Conservation (phyloP, 2,329 filamentous ascomycete species). For the Aspergillus cejpii region DNA sequence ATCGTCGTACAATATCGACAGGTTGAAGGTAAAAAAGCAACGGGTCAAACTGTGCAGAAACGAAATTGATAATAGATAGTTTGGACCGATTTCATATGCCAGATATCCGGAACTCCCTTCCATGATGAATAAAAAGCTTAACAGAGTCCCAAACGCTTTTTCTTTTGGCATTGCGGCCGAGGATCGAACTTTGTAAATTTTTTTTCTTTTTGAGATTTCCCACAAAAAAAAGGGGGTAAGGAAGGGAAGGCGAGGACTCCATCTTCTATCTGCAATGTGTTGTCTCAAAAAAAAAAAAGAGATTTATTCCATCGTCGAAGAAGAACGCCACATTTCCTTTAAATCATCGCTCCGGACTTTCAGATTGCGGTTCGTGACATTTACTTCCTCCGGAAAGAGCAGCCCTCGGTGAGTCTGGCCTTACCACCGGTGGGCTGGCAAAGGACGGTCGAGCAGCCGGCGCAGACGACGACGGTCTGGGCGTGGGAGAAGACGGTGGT, state of each 20-base stretch:
- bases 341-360: slow-evolving; percentile 27
- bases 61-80: slow-evolving; percentile 32
- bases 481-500: slow-evolving; percentile 99
- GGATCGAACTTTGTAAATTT: slow-evolving; percentile 44
- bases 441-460: slow-evolving; percentile 97
- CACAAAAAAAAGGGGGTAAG: no score
- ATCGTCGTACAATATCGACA: not conserved
- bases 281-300: slow-evolving; percentile 22
- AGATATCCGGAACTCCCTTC: slow-evolving; percentile 77
- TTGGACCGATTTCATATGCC: slow-evolving; percentile 52
- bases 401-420: slow-evolving; percentile 97
- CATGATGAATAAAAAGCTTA: slow-evolving; percentile 53
- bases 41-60: slow-evolving; percentile 19
- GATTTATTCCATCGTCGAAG: slow-evolving; percentile 25
- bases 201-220: slow-evolving; percentile 44
- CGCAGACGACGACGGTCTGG: slow-evolving; percentile 99
- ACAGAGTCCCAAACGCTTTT: slow-evolving; percentile 11
- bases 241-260: slow-evolving; percentile 26
- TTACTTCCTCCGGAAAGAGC: slow-evolving; percentile 99
- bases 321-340: slow-evolving; percentile 35
- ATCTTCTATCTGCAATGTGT: slow-evolving; percentile 35
- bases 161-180: slow-evolving; percentile 47
- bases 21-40: slow-evolving; percentile 41
- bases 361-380: slow-evolving; percentile 27
- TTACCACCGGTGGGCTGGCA: slow-evolving; percentile 99